Conservation (phyloP, 768 basidiomycete species). For the Termitomyces heimii region DNA sequence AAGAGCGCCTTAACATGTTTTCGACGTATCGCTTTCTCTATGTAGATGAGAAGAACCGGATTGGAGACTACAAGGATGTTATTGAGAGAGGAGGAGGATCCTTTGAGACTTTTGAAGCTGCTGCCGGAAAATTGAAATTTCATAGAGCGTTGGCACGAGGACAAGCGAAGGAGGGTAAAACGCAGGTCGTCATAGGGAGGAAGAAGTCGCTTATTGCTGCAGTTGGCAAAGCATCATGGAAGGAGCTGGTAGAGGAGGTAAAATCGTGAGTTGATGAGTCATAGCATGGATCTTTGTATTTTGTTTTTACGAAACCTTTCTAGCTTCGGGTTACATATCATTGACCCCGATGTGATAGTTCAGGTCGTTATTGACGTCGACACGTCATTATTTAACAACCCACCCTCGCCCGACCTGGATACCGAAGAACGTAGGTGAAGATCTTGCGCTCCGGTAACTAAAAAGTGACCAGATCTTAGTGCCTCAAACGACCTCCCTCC, state of each 20-base stretch:
- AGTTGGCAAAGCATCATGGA: constrained; percentile 52
- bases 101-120: constrained; percentile 57
- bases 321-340: constrained; percentile 37
- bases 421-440: constrained; percentile 11
- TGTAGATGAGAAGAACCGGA: constrained; percentile 48
- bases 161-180: constrained; percentile 43
- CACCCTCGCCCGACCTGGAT: constrained; percentile 6
- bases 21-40: constrained; percentile 51
- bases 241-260: constrained; percentile 43
- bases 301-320: neutral
- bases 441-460: neutral
- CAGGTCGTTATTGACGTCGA: constrained; percentile 40
- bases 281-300: neutral
- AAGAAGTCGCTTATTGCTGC: constrained; percentile 38
- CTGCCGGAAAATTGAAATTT: constrained; percentile 42
- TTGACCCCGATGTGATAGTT: constrained; percentile 41
- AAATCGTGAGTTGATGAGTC: constrained; percentile 32
- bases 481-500: constrained; percentile 28
- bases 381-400: constrained; percentile 21
- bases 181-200: constrained; percentile 49
- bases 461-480: constrained; percentile 5
- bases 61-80: constrained; percentile 45
- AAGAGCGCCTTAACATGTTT: constrained; percentile 54
- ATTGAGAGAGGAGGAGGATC: constrained; percentile 52
- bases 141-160: constrained; percentile 47